Conservation (phyloP, 306 rosid genomes). For the Quercus engelmannii region DNA sequence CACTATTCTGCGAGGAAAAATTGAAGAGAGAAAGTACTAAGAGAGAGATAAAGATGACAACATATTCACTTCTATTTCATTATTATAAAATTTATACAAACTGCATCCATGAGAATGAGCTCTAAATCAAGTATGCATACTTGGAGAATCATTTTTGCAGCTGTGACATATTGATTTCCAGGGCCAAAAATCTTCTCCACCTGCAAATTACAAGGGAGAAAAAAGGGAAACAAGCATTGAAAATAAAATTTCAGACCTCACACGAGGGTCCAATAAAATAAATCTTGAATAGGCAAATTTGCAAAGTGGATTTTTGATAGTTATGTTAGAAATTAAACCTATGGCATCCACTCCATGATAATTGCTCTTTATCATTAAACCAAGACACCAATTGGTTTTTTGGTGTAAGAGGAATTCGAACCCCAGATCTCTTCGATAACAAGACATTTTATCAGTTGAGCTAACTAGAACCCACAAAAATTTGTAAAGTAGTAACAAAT, state of each 20-base stretch:
- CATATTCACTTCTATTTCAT: background rate
- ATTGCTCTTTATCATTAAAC: too few species aligned
- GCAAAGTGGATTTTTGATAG: too few species aligned
- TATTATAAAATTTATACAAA: background rate
- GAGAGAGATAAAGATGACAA: background rate
- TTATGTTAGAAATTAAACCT: too few species aligned
- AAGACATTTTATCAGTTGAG: too few species aligned
- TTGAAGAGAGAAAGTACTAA: background rate
- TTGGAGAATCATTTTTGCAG: slow-evolving; percentile 99
- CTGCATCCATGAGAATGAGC: background rate
- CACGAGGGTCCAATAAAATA: too few species aligned
- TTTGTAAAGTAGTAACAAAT: too few species aligned
- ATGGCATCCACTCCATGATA: too few species aligned
- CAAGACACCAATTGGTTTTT: too few species aligned
- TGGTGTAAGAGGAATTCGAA: too few species aligned
- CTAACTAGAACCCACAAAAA: too few species aligned
- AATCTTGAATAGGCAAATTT: too few species aligned
- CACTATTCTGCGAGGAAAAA: slow-evolving; percentile 68
- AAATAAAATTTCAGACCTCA: background rate
- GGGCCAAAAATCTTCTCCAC: slow-evolving; percentile 95
- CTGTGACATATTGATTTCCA: slow-evolving; percentile 97
- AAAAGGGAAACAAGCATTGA: background rate
- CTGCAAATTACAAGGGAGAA: slow-evolving; percentile 38
- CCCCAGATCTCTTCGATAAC: too few species aligned
- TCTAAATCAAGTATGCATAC: slow-evolving; percentile 30